A percentile compares a stretch with the other conserved stretches of the same genome.
Conservation (phyloP, 1,139 yeast genomes). For the Sugiyamaella novakii region DNA sequence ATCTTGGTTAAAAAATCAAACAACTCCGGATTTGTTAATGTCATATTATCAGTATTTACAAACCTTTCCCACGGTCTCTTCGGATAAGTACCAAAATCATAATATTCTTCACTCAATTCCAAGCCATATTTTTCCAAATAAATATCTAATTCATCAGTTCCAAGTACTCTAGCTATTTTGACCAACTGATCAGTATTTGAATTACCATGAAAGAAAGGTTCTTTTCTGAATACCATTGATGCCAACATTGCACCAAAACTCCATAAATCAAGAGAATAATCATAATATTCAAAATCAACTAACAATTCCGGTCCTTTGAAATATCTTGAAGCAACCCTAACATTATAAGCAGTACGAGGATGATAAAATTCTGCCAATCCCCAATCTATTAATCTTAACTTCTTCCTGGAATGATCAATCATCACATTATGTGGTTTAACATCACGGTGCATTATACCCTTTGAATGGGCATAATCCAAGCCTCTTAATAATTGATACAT, state of each 20-base stretch:
- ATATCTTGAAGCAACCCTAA: conserved; percentile 91
- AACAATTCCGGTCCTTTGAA: conserved; percentile 93
- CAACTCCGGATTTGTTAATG: conserved; percentile 65
- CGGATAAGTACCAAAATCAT: conserved; percentile 69
- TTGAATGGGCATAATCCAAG: conserved; percentile 84
- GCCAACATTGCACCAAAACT: conserved; percentile 95
- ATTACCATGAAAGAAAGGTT: conserved; percentile 94
- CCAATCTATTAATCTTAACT: conserved; percentile 87
- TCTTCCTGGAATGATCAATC: conserved; percentile 78
- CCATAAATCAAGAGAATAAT: conserved; percentile 91
- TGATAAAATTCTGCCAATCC: conserved; percentile 95
- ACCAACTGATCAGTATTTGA: conserved; percentile 92
- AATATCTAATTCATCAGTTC: conserved; percentile 73
- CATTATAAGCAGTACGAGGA: conserved; percentile 87
- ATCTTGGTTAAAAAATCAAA: conserved; percentile 77
- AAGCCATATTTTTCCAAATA: conserved; percentile 75
- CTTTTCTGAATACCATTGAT: conserved; percentile 92
- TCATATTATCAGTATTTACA: conserved; percentile 68
- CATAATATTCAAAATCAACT: conserved; percentile 84
- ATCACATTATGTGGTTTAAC: conserved; percentile 96
- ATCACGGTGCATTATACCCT: conserved; percentile 96
- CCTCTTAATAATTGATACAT: conserved; percentile 84
- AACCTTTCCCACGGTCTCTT: conserved; percentile 83
- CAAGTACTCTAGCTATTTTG: conserved; percentile 86
- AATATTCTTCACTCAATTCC: conserved; percentile 76